A percentile compares a stretch with the other conserved stretches of the same genome.
Evolutionary conservation across 2,329 filamentous ascomycete genomes (phyloP).

Genomic region (Daldinia eschscholtzii): DNA sequence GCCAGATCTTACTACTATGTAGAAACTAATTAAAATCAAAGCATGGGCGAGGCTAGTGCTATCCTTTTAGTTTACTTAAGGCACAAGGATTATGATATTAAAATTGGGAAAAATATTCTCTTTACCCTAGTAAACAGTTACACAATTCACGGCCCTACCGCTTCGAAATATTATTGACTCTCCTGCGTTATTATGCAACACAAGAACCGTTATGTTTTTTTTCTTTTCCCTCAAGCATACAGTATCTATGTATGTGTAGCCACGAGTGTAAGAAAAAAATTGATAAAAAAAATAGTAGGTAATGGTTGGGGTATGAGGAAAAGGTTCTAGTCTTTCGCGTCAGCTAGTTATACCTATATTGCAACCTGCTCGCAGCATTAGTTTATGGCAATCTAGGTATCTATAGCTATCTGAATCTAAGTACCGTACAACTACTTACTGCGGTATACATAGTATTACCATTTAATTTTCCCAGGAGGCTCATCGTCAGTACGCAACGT

Average conservation of each 20-base stretch:
- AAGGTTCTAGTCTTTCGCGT: not conserved
- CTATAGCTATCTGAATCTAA: not conserved
- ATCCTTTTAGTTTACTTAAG: constrained; percentile 12
- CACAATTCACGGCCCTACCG: constrained; percentile 14
- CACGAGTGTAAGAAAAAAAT: not conserved
- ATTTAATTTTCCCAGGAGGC: not conserved
- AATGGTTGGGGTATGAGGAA: not conserved
- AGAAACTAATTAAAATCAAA: constrained; percentile 36
- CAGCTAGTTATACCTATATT: not conserved
- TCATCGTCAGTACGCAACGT: not conserved
- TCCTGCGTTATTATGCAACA: constrained; percentile 14
- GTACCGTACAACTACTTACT: not conserved
- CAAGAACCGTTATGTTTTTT: constrained; percentile 25
- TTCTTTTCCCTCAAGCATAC: not conserved
- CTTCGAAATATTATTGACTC: not conserved
- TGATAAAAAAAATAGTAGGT: not conserved
- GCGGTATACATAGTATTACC: not conserved
- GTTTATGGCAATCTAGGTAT: not conserved
- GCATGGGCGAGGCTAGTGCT: constrained; percentile 1
- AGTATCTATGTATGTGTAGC: not conserved
- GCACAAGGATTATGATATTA: constrained; percentile 8
- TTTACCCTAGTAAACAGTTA: constrained; percentile 12
- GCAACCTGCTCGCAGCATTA: not conserved
- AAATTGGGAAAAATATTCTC: not conserved
- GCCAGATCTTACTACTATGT: constrained; percentile 30